Evolutionary conservation across 352 stramenopile species (phyloP).

Genomic region (Phytophthora tentaculata): DNA sequence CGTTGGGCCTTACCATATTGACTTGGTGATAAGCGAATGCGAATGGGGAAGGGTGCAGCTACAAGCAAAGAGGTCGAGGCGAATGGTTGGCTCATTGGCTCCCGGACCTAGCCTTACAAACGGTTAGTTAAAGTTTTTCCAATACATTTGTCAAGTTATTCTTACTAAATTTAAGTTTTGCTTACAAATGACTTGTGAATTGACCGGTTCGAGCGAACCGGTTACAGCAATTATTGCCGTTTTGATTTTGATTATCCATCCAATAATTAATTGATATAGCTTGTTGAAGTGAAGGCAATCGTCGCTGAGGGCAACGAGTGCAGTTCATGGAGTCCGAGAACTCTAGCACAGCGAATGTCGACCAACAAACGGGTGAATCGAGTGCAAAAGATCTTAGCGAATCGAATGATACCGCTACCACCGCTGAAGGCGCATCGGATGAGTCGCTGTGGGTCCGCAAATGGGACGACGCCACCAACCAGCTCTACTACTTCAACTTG

Average conservation of each 20-base stretch:
- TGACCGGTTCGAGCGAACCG: constrained; percentile 14
- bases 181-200: not conserved
- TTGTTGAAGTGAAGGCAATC: constrained; percentile 26
- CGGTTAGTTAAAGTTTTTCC: not conserved
- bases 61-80: constrained; percentile 1
- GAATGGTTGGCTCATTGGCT: constrained; percentile 89
- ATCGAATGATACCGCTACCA: not conserved
- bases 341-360: not conserved
- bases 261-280: not conserved
- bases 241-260: too few relatives aligned
- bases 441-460: constrained; percentile 40
- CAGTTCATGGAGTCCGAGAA: not conserved
- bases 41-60: constrained; percentile 45
- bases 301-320: constrained; percentile 5
- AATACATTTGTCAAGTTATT: not conserved
- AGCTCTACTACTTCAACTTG: constrained; percentile 47
- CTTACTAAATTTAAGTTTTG: not conserved
- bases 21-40: constrained; percentile 91
- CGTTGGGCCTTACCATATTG: constrained; percentile 82
- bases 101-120: constrained; percentile 54
- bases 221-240: not conserved
- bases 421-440: not conserved
- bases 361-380: not conserved
- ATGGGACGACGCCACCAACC: constrained; percentile 33
- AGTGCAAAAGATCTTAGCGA: not conserved